A percentile compares a stretch with the other conserved stretches of the same genome.
Evolutionary conservation across 805 yeast species (phyloP).

Genomic region (Jamesozyma lodderae): DNA sequence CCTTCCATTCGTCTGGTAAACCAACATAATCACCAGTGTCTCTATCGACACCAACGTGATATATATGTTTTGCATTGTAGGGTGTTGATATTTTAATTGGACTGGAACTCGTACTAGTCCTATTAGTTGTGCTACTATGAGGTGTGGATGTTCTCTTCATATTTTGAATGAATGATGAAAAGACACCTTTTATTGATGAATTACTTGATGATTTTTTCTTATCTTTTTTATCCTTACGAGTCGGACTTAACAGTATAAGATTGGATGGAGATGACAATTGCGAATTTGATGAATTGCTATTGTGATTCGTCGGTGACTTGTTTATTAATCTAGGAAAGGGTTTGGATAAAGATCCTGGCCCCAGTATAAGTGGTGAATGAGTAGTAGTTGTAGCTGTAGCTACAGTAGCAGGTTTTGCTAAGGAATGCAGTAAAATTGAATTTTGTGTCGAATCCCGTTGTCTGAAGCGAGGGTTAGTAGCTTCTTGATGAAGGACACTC

Average conservation of each 20-base stretch:
- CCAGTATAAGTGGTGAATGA: not conserved
- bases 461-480: not conserved
- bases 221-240: not conserved
- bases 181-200: slow-evolving; percentile 46
- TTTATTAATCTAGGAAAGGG: slow-evolving; percentile 1
- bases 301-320: not conserved
- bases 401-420: not conserved
- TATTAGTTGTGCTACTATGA: slow-evolving; percentile 20
- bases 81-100: slow-evolving; percentile 70
- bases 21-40: slow-evolving; percentile 80
- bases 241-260: not conserved
- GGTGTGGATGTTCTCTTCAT: slow-evolving; percentile 13
- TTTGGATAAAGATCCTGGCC: not conserved
- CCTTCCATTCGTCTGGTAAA: slow-evolving; percentile 85
- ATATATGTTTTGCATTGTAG: slow-evolving; percentile 74
- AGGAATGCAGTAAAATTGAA: not conserved
- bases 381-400: not conserved
- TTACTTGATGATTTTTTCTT: slow-evolving; percentile 18
- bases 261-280: not conserved
- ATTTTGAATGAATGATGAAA: slow-evolving; percentile 37
- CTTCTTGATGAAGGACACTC: too few relatives aligned
- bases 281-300: too few relatives aligned
- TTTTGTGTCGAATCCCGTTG: not conserved
- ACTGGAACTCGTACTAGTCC: slow-evolving; percentile 11
- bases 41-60: slow-evolving; percentile 84